A percentile compares a stretch with the other conserved stretches of the same genome.
phyloP scores from a whole-genome alignment of 352 stramenopile genomes.

The Phytophthora tentaculata region DNA sequence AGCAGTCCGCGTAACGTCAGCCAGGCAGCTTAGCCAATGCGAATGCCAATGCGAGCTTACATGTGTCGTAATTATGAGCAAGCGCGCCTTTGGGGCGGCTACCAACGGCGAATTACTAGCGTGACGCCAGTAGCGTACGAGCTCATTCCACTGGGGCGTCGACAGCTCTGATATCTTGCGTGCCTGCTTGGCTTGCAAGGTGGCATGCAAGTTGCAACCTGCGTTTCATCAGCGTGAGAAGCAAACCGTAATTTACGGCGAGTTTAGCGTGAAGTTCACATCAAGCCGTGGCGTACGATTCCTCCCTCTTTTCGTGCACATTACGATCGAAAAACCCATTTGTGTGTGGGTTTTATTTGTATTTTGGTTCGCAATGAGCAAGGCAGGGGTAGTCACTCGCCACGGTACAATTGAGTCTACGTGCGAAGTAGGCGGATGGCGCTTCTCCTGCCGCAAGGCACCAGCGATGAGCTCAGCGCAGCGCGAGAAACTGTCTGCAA shows the following conservation, averaged over 20 bases:
- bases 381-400: neutral
- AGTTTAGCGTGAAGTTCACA: no score
- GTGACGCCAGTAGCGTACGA: no score
- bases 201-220: neutral
- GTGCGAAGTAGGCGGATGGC: conserved; percentile 49
- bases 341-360: conserved; percentile 1
- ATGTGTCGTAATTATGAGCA: no score
- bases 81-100: no score
- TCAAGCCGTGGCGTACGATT: no score
- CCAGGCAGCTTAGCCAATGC: neutral
- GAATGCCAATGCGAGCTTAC: no score
- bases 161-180: neutral
- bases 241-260: neutral
- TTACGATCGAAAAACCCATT: neutral
- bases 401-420: no score
- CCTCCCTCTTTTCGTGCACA: neutral
- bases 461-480: conserved; percentile 52
- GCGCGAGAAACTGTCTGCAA: conserved; percentile 35
- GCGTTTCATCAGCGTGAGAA: neutral
- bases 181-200: neutral
- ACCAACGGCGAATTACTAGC: no score
- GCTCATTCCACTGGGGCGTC: neutral
- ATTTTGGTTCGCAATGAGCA: conserved; percentile 7
- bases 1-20: neutral
- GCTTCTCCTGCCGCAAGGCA: conserved; percentile 42